Evolutionary conservation across 352 stramenopile species (phyloP), one percentile per base, ranked within the genome.

Genomic region (Globisporangium rhizosaccharum): DNA sequence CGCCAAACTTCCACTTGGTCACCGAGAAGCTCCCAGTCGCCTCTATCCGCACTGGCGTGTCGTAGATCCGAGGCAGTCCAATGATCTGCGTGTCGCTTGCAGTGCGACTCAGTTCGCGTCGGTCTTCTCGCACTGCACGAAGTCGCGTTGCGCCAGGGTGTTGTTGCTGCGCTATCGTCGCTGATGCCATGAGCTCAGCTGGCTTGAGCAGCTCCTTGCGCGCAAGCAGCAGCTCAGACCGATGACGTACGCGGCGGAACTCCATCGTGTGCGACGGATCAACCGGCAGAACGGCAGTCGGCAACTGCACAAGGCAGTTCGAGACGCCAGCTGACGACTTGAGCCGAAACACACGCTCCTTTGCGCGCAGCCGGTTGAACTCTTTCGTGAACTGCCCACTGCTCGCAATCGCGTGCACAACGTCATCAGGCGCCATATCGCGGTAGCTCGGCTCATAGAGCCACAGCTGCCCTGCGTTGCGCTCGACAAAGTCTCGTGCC

Each of bases 291-390:
- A 73, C 65, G 0, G 65, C 61, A 0, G 52, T 3, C 0, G 67
- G 64, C n/a, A 72, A 52, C 59, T 87, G 77, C 39, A 62, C 68
- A 48, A 89, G 78, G 59, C 79, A 89, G 17, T 59, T 63, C 3
- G 75, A 72, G 23, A 89, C 75, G 10, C 76, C 73, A 28, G 68
- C 61, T 37, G 76, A 87, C 36, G 79, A 89, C 53, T 75, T 89
- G 23, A 89, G 73, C 42, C 66, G 74, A 20, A 86, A 56, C 44
- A 89, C 59, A 14, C 79, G 79, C 65, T 88, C 79, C 49, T 85
- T 86, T 33, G 76, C 72, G 3, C 79, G 76, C 36, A 88, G 53
- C 2, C 67, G 59, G 56, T 85, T 87, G 58, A 81, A 76, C 49
- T 81, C 72, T 37, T 70, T 67, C 20, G 66, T 70, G 55, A 81